These are phyloP conservation scores for Nemania serpens DNA, from an alignment of 2,329 filamentous ascomycete species.

Conservation along the genomic window DNA sequence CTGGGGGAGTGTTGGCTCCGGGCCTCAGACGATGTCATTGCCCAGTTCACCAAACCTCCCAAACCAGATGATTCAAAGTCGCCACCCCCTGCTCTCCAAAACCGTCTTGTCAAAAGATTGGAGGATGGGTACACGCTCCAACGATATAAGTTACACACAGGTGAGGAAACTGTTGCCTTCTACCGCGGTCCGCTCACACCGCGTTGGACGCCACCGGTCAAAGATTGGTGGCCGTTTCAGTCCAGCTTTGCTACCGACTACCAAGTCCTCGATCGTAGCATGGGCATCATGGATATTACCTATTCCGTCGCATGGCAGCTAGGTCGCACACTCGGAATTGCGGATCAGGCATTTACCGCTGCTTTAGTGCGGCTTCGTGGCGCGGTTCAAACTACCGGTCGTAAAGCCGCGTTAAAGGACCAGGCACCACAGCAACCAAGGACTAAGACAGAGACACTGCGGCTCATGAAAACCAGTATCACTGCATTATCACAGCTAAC, in stretches of 20 bases:
- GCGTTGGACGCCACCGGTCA: too few relatives aligned
- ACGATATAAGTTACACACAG: background rate
- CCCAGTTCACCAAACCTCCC: too few relatives aligned
- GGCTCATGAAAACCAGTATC: too few relatives aligned
- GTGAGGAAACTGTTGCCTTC: background rate
- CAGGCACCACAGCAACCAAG: too few relatives aligned
- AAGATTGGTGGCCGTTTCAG: background rate
- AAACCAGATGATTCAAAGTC: too few relatives aligned
- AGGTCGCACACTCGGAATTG: background rate
- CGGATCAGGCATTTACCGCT: background rate
- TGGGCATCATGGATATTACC: background rate
- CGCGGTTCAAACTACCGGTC: too few relatives aligned
- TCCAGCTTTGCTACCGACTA: too few relatives aligned
- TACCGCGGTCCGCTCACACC: background rate
- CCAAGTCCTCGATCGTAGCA: background rate
- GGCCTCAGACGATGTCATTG: background rate
- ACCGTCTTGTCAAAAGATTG: background rate
- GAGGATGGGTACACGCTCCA: background rate
- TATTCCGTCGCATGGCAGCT: slow-evolving; percentile 4
- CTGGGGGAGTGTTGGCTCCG: too few relatives aligned
- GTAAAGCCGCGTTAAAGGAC: too few relatives aligned
- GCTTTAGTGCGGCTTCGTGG: too few relatives aligned
- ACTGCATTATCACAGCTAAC: too few relatives aligned
- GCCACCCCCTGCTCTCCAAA: background rate
- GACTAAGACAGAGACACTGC: too few relatives aligned